These are phyloP conservation scores for Mortierella polycephala DNA, from an alignment of 371 early-diverging fungal species.

Conservation along the genomic window DNA sequence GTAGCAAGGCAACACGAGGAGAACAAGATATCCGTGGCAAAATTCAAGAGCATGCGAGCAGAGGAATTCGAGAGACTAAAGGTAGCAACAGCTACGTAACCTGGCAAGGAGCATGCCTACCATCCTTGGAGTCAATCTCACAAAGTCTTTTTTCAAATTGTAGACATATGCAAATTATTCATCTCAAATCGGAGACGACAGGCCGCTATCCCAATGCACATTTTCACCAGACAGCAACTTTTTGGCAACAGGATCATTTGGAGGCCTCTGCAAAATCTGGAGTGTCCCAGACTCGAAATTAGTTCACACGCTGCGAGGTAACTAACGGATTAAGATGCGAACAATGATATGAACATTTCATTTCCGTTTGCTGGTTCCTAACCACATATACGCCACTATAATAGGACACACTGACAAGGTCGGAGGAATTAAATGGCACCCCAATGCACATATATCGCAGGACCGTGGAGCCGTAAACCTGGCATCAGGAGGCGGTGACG, in stretches of 20 bases:
- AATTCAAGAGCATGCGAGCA: conserved; percentile 79
- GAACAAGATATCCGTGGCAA: conserved; percentile 74
- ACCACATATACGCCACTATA: background rate
- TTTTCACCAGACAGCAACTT: conserved; percentile 86
- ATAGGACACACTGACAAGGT: conserved; percentile 89
- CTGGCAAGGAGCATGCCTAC: background rate
- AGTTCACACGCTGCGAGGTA: conserved; percentile 67
- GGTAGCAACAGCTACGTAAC: conserved; percentile 50
- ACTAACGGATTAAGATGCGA: background rate
- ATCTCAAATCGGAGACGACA: conserved; percentile 93
- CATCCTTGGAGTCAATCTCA: background rate
- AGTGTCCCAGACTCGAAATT: conserved; percentile 78
- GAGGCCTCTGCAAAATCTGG: conserved; percentile 91
- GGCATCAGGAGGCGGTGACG: conserved; percentile 86
- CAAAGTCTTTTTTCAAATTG: background rate
- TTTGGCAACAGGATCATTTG: conserved; percentile 88
- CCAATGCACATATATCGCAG: conserved; percentile 75
- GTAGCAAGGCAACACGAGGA: conserved; percentile 76
- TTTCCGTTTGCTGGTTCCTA: too few relatives aligned
- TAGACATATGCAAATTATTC: conserved; percentile 77
- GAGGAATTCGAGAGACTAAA: conserved; percentile 80
- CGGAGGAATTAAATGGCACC: conserved; percentile 91
- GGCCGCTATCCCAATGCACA: conserved; percentile 81
- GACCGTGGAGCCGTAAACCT: conserved; percentile 76
- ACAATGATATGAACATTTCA: background rate